A percentile compares a stretch with the other conserved stretches of the same genome.
Evolutionary conservation across 2,329 filamentous ascomycete genomes (phyloP).

Genomic region (Venturia asperata): DNA sequence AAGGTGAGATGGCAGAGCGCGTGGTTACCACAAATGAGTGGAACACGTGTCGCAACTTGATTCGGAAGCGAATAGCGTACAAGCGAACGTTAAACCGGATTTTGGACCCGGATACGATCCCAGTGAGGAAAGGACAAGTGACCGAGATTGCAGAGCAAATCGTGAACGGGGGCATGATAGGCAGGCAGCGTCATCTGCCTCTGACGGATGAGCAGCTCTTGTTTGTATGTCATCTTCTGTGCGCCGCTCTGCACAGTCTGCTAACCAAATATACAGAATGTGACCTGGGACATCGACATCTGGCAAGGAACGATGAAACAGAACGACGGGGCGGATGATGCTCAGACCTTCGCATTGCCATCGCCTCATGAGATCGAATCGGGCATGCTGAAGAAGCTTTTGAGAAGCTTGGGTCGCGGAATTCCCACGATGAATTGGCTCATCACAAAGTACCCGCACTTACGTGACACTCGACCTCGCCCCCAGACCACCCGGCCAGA

Average conservation of each 20-base stretch:
- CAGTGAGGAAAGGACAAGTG: not conserved
- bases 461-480: not conserved
- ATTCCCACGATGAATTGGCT: constrained; percentile 1
- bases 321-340: not conserved
- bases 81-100: not conserved
- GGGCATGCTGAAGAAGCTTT: not conserved
- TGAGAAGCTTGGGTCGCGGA: not conserved
- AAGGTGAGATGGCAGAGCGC: not conserved
- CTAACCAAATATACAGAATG: not conserved
- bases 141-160: not conserved
- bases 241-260: too few species aligned
- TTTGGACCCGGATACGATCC: not conserved
- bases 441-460: not conserved
- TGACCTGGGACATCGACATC: constrained; percentile 6
- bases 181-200: not conserved
- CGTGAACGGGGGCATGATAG: not conserved
- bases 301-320: constrained; percentile 11
- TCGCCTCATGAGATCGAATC: not conserved
- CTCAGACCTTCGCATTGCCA: not conserved
- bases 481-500: not conserved
- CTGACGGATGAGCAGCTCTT: constrained; percentile 4
- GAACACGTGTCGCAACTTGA: not conserved
- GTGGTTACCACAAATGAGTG: not conserved
- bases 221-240: not conserved
- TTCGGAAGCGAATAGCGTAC: constrained; percentile 5